Conservation (phyloP, 2,329 filamentous ascomycete genomes). For the Curvularia sp. region DNA sequence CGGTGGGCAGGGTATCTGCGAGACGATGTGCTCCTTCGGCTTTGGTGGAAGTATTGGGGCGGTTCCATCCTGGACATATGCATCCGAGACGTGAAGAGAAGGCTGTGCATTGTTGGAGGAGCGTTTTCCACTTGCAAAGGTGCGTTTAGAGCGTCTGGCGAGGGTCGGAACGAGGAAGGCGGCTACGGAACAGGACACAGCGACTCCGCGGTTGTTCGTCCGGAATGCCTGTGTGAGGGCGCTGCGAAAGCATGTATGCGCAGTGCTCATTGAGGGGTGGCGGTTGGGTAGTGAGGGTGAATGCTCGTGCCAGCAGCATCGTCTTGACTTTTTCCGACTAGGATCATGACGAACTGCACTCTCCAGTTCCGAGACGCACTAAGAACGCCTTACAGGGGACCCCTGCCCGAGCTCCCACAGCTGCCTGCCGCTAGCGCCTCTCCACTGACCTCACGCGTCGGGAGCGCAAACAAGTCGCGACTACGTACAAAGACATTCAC, state of each 20-base stretch:
- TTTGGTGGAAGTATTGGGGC: conserved; percentile 20
- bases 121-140: conserved; percentile 37
- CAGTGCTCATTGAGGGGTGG: conserved; percentile 48
- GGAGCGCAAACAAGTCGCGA: conserved; percentile 20
- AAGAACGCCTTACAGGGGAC: conserved; percentile 9
- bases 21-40: conserved; percentile 12
- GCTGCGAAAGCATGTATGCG: conserved; percentile 48
- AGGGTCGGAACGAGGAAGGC: conserved; percentile 48
- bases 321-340: conserved; percentile 38
- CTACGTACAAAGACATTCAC: conserved; percentile 4
- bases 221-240: conserved; percentile 49
- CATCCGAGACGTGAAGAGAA: conserved; percentile 2
- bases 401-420: conserved; percentile 13
- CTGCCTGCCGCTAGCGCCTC: conserved; percentile 20
- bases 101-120: conserved; percentile 18
- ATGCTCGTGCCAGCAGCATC: conserved; percentile 25
- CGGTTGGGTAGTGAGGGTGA: conserved; percentile 24
- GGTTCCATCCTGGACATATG: conserved; percentile 2
- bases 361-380: conserved; percentile 23
- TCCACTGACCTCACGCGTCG: conserved; percentile 21
- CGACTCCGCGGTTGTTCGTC: conserved; percentile 28
- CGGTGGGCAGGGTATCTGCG: conserved; percentile 34
- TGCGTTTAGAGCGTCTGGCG: conserved; percentile 30
- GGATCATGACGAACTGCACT: conserved; percentile 31
- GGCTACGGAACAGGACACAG: conserved; percentile 36